Base-by-base conservation (phyloP, 306 rosid genomes). In the Quercus agrifolia region DNA sequence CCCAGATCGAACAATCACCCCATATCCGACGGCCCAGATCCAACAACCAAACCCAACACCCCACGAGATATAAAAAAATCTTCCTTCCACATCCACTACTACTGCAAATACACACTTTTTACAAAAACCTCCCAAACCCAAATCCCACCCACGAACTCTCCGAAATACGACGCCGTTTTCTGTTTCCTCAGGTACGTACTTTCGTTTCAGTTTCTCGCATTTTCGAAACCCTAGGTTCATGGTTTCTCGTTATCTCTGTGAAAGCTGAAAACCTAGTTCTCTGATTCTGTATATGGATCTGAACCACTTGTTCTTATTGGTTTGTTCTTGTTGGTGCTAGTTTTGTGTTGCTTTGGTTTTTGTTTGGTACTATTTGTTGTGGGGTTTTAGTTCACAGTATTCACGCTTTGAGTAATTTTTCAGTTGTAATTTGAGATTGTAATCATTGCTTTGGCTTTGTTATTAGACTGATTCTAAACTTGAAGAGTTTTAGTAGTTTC, bases 191-290 rank as follows among this genome's bases (percentile, higher is more conserved):
- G 90, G 94, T 88, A 56, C 77, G 70, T 74, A 33, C 27, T 28
- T n/a, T 19, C 52, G 52, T n/a, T 5, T 35, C 28, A 4, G 27
- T 41, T 27, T 25, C 20, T 71, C 5, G 49, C 11, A 35, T 23
- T 19, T 35, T 11, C 84, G 74, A 85, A 92, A 85, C 87, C 91
- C 92, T 85, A 78, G 89, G 61, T 66, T 56, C 31, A n/a, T 58
- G 41, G 55, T 30, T 51, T 64, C 5, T 41, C 46, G 46, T 41
- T 8, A 8, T 41, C 14, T 49, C 4, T 13, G 51, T 55, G 62
- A 41, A 41, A 8, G 46, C 12, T 5, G 8, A 55, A 49, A 56
- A 28, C 71, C 5, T 57, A 44, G 63, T 14, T 38, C 19, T 38
- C 11, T 15, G 73, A 19, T 31, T 52, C 1, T 49, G n/a, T 31